Base-by-base conservation (phyloP, 257 asterid genomes). In the Gentiana dahurica region DNA sequence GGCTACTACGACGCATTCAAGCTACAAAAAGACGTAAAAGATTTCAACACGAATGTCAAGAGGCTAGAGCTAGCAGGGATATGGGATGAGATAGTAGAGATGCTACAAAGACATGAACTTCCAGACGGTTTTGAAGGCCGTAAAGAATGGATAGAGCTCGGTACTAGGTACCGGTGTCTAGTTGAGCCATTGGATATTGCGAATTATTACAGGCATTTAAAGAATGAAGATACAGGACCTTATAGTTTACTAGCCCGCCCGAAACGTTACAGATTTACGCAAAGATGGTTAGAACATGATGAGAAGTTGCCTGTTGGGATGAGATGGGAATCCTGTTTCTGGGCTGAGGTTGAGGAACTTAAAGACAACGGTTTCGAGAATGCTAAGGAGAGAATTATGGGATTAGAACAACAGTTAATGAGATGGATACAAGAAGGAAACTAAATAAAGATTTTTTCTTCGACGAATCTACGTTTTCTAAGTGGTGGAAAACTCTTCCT, bases 271-370 rank as follows among this genome's bases (percentile, higher is more conserved):
- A 74, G 70, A 41, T 80, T 80, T 71, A 69, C 80, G 4, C 95
- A 89, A 63, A 80, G 72, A 55, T 86, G 97, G 97, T 70, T 73
- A 34, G 95, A 86, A 75, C 95, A 84, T n/a, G 76, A 68, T 0
- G 90, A 89, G 70, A 71, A 66, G 64, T 73, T 66, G 74, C 52
- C 24, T 1, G 55, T 41, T 0, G 82, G 80, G 50, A 60, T 61
- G 3, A 77, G 82, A 58, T 65, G 78, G 0, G 95, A 89, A 74
- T 67, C 84, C 2, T 86, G 94, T 15, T 84, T 89, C 57, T 89
- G 95, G 95, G 93, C 95, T 0, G 91, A 84, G 57, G 85, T 89
- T n/a, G 97, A 86, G 82, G 97, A 89, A 68, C 64, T 86, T 65
- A 86, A 79, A 54, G 52, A 49, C 38, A 68, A 65, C 68, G 77